Conservation (phyloP, 2,329 filamentous ascomycete species). For the Coccinonectria pachysandricola region DNA sequence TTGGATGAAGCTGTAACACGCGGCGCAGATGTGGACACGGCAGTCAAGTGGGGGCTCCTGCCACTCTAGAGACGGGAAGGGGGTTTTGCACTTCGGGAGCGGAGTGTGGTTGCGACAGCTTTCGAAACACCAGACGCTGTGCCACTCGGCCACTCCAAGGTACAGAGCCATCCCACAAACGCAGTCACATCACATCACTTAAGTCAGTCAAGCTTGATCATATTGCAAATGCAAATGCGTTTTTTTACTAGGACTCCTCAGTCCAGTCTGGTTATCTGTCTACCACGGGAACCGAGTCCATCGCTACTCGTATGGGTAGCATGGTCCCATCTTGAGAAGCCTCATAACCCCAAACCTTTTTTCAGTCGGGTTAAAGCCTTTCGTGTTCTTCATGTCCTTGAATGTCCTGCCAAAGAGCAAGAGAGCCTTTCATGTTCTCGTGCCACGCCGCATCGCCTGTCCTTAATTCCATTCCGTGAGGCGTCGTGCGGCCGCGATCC, state of each 20-base stretch:
- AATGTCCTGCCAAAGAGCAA: constrained; percentile 22
- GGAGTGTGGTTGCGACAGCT: too few relatives aligned
- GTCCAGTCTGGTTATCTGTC: constrained; percentile 24
- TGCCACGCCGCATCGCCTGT: too few relatives aligned
- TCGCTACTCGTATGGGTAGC: constrained; percentile 11
- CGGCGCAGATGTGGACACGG: constrained; percentile 5
- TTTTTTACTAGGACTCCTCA: constrained; percentile 24
- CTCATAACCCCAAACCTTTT: constrained; percentile 15
- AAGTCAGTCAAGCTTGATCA: neutral
- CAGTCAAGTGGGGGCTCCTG: constrained; percentile 7
- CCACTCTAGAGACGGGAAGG: constrained; percentile 6
- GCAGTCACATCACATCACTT: neutral
- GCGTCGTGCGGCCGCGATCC: constrained; percentile 28
- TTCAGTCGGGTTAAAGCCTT: constrained; percentile 17
- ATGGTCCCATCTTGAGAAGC: constrained; percentile 19
- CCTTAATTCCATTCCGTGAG: constrained; percentile 28
- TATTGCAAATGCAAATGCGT: constrained; percentile 16
- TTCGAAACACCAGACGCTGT: too few relatives aligned
- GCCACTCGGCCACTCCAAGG: neutral
- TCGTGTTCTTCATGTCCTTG: constrained; percentile 20
- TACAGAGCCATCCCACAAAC: constrained; percentile 1
- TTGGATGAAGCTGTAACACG: too few relatives aligned
- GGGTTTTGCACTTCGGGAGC: too few relatives aligned
- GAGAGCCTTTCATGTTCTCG: constrained; percentile 20
- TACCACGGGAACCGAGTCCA: constrained; percentile 21